phyloP scores from a whole-genome alignment of 2,329 filamentous ascomycete genomes.

The Fusarium cicatricum region DNA sequence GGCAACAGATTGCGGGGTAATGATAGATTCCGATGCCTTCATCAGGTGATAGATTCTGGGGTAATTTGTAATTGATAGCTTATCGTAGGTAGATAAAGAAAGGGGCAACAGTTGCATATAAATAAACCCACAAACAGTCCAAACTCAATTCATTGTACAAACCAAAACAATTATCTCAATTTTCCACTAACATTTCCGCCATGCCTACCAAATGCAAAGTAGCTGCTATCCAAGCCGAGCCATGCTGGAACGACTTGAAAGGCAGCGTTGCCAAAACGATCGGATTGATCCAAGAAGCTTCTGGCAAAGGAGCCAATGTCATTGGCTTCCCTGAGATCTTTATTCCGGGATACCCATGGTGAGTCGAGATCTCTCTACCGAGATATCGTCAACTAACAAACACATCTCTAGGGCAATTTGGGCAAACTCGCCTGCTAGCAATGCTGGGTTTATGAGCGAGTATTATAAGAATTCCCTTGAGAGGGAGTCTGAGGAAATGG shows the following conservation, averaged over 20 bases:
- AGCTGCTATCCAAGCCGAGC: slow-evolving; percentile 40
- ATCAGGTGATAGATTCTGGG: no score
- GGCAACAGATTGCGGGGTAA: no score
- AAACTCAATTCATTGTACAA: no score
- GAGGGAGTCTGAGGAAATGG: slow-evolving; percentile 53
- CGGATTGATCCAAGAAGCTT: slow-evolving; percentile 44
- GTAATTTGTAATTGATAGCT: no score
- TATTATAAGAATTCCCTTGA: slow-evolving; percentile 56
- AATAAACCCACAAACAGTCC: no score
- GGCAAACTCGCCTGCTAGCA: slow-evolving; percentile 39
- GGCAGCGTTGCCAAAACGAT: slow-evolving; percentile 50
- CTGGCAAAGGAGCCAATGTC: slow-evolving; percentile 44
- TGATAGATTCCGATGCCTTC: no score
- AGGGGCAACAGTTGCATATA: no score
- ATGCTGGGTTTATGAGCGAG: slow-evolving; percentile 51
- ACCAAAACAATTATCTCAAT: no score
- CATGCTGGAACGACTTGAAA: slow-evolving; percentile 40
- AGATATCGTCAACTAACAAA: slow-evolving; percentile 4
- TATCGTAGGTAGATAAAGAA: no score
- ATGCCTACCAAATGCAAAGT: slow-evolving; percentile 34
- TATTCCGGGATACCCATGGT: slow-evolving; percentile 58
- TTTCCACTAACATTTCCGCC: no score
- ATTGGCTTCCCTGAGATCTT: slow-evolving; percentile 56
- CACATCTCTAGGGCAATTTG: slow-evolving; percentile 41
- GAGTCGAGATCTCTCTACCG: slow-evolving; percentile 9